Evolutionary conservation across 1,284 basidiomycete genomes (phyloP).

Genomic region (Pseudozyma sp.): DNA sequence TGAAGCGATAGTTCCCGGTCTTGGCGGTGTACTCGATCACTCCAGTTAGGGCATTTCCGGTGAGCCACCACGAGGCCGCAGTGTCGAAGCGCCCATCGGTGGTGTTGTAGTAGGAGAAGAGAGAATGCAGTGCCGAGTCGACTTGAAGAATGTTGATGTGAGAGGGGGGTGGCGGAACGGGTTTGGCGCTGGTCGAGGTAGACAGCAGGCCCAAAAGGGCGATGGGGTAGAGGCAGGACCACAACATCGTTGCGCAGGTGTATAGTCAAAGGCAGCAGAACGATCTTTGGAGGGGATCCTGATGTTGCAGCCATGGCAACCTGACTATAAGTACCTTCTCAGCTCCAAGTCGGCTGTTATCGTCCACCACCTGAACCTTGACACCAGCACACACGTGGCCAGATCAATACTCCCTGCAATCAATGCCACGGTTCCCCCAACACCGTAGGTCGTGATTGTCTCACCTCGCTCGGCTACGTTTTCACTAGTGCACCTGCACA

Average conservation of each 20-base stretch:
- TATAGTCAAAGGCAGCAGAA: not conserved
- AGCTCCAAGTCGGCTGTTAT: no score
- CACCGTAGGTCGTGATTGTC: no score
- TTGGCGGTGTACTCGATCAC: slow-evolving; percentile 19
- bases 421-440: no score
- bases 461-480: no score
- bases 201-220: slow-evolving; percentile 5
- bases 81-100: slow-evolving; percentile 27
- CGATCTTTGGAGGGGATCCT: no score
- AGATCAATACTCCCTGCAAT: no score
- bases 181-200: slow-evolving; percentile 7
- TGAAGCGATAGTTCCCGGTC: slow-evolving; percentile 6
- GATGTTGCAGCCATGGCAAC: not conserved
- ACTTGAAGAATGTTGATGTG: slow-evolving; percentile 5
- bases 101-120: slow-evolving; percentile 20
- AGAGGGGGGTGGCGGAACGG: slow-evolving; percentile 1
- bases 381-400: no score
- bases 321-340: slow-evolving; percentile 4
- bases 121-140: slow-evolving; percentile 12
- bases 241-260: slow-evolving; percentile 7
- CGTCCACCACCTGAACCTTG: no score
- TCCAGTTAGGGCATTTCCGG: slow-evolving; percentile 12
- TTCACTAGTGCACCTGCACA: no score
- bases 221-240: slow-evolving; percentile 8
- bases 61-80: slow-evolving; percentile 21